These are phyloP conservation scores for Elsinoe necatrix DNA, from an alignment of 2,329 filamentous ascomycete species.

Conservation along the genomic window DNA sequence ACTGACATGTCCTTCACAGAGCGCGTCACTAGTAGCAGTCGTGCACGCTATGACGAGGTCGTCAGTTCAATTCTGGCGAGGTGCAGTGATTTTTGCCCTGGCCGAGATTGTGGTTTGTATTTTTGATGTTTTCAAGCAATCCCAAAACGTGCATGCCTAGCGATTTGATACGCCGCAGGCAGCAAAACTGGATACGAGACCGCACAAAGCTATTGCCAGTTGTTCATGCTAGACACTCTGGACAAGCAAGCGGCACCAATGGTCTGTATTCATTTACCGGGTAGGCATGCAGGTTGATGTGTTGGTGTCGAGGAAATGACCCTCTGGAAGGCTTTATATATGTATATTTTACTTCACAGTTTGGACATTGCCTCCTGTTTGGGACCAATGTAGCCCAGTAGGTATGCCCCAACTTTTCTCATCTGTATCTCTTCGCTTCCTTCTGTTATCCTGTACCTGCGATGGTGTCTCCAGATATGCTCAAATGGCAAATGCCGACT, in stretches of 20 bases:
- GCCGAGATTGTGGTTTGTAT: background rate
- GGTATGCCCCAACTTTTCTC: slow-evolving; percentile 53
- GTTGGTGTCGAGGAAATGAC: too few species aligned
- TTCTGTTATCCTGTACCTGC: slow-evolving; percentile 56
- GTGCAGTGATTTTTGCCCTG: background rate
- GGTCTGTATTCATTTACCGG: too few species aligned
- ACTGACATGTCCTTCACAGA: slow-evolving; percentile 12
- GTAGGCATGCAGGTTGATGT: too few species aligned
- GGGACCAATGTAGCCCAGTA: slow-evolving; percentile 47
- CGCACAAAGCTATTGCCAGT: too few species aligned
- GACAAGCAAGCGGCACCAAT: too few species aligned
- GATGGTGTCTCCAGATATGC: slow-evolving; percentile 57
- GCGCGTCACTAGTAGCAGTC: slow-evolving; percentile 15
- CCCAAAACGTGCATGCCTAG: too few species aligned
- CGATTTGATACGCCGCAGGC: too few species aligned
- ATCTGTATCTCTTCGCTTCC: slow-evolving; percentile 59
- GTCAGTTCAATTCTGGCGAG: slow-evolving; percentile 16
- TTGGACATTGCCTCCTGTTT: slow-evolving; percentile 28
- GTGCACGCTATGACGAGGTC: slow-evolving; percentile 11
- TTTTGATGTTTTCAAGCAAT: background rate
- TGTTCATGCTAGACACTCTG: too few species aligned
- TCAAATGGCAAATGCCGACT: slow-evolving; percentile 53
- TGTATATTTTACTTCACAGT: background rate
- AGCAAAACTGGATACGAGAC: too few species aligned
- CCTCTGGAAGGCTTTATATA: too few species aligned